Conservation (phyloP, 331 rosid genomes). For the Pyrus hybrid region DNA sequence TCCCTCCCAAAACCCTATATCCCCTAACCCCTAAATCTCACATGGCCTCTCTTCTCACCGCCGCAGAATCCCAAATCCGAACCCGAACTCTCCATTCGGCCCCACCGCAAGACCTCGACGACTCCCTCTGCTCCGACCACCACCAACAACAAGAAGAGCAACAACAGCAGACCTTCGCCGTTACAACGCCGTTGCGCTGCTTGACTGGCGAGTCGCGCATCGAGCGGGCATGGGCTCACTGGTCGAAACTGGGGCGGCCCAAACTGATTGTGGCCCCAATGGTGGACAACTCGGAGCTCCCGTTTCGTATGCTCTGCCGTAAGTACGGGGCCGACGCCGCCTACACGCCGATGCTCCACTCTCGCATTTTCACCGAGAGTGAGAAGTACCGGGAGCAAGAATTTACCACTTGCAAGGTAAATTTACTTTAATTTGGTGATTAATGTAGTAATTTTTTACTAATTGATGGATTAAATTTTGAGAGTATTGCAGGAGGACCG, state of each 20-base stretch:
- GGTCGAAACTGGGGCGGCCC: constrained; percentile 80
- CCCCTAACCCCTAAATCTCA: neutral
- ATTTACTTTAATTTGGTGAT: neutral
- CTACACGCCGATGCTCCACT: constrained; percentile 55
- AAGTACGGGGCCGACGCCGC: constrained; percentile 64
- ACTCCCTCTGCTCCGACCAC: constrained; percentile 29
- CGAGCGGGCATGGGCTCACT: constrained; percentile 83
- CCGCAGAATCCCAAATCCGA: neutral
- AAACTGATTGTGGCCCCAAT: constrained; percentile 83
- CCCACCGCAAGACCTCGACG: constrained; percentile 26
- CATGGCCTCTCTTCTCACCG: constrained; percentile 33
- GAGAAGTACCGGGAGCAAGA: constrained; percentile 77
- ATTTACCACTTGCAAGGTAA: constrained; percentile 85
- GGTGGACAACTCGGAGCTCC: constrained; percentile 97
- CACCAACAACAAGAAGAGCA: neutral
- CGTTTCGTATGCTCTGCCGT: constrained; percentile 82
- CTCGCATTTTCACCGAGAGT: constrained; percentile 51
- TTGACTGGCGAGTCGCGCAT: constrained; percentile 39
- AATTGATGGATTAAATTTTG: neutral
- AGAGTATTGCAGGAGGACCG: constrained; percentile 46
- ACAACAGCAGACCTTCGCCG: neutral
- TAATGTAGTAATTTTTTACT: neutral
- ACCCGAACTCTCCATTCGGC: constrained; percentile 17
- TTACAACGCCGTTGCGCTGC: constrained; percentile 10
- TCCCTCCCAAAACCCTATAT: constrained; percentile 12